phyloP scores from a whole-genome alignment of 2,329 filamentous ascomycete species.

The Talaromyces atroroseus region DNA sequence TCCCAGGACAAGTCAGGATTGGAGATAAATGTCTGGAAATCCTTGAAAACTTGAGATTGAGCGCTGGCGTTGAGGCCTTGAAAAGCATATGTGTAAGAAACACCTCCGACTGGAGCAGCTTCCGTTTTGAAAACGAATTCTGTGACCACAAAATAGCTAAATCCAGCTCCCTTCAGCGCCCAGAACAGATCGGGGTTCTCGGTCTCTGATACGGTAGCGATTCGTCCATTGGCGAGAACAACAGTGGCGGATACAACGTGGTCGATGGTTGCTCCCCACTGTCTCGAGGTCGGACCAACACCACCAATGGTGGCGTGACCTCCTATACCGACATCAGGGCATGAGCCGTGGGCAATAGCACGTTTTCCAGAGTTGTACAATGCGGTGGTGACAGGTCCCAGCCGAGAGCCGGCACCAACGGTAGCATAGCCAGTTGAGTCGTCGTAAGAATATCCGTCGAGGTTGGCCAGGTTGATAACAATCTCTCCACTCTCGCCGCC shows the following conservation, averaged over 20 bases:
- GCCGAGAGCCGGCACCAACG: conserved; percentile 28
- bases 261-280: conserved; percentile 50
- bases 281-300: conserved; percentile 37
- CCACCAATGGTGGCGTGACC: conserved; percentile 39
- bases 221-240: conserved; percentile 38
- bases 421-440: conserved; percentile 25
- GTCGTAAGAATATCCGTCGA: conserved; percentile 25
- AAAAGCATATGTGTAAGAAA: conserved; percentile 56
- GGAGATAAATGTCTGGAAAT: conserved; percentile 55
- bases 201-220: conserved; percentile 24
- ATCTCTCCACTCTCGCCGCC: conserved; percentile 29
- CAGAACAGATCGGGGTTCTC: conserved; percentile 30
- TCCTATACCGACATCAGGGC: conserved; percentile 33
- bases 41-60: conserved; percentile 46
- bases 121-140: conserved; percentile 33
- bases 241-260: conserved; percentile 45
- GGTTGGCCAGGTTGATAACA: conserved; percentile 9
- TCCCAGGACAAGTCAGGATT: conserved; percentile 53
- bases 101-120: conserved; percentile 38
- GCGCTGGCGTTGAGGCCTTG: conserved; percentile 46
- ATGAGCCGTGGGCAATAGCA: conserved; percentile 35
- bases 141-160: conserved; percentile 35
- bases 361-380: conserved; percentile 26
- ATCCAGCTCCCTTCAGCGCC: conserved; percentile 31
- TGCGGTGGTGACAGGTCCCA: conserved; percentile 27